Conservation (phyloP, 2,329 filamentous ascomycete genomes). For the Fusarium sp. region DNA sequence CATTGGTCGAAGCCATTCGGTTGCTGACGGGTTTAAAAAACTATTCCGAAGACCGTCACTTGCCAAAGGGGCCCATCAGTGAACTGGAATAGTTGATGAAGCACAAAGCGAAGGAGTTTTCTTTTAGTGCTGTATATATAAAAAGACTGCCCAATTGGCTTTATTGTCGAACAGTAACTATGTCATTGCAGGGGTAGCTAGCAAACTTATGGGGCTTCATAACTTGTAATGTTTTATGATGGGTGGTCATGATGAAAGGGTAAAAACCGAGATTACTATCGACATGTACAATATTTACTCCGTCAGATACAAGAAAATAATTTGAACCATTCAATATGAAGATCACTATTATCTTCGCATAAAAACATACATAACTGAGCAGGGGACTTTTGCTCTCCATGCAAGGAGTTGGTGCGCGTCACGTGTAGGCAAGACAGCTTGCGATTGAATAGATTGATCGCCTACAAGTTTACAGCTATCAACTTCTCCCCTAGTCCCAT, state of each 20-base stretch:
- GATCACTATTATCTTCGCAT: not conserved
- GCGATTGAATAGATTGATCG: not conserved
- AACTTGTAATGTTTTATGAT: slow-evolving; percentile 3
- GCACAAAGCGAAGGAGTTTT: not conserved
- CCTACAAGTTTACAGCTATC: not conserved
- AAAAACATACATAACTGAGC: not conserved
- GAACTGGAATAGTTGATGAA: not conserved
- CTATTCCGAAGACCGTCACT: slow-evolving; percentile 53
- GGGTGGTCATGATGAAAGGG: slow-evolving; percentile 1
- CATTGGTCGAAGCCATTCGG: slow-evolving; percentile 49
- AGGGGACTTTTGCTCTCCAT: not conserved
- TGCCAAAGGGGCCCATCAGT: slow-evolving; percentile 3
- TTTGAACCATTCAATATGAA: not conserved
- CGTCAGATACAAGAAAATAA: not conserved
- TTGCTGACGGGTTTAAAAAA: slow-evolving; percentile 52
- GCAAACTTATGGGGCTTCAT: slow-evolving; percentile 5
- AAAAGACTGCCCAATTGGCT: not conserved
- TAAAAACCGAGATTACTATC: not conserved
- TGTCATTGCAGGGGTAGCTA: not conserved
- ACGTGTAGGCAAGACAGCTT: slow-evolving; percentile 36
- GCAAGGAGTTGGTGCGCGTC: slow-evolving; percentile 27
- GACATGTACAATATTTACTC: not conserved
- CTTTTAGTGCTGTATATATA: not conserved
- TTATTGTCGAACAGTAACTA: not conserved
- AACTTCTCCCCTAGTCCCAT: not conserved